Evolutionary conservation across 768 basidiomycete genomes (phyloP).

Genomic region (Pleurotus cornucopiae): DNA sequence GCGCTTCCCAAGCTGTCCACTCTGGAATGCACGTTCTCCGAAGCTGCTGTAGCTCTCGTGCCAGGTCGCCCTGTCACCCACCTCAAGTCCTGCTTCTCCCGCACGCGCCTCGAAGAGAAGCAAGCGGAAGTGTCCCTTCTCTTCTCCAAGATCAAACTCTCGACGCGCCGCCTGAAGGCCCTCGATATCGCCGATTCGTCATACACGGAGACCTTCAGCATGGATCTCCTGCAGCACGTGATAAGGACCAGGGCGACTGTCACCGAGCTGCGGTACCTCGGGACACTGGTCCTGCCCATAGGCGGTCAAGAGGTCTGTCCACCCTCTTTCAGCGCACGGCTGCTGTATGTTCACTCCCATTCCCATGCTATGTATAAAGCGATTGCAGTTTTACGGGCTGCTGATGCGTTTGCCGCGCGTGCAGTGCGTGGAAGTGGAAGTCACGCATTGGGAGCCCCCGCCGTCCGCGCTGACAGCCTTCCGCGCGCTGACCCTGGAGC

Average conservation of each 20-base stretch:
- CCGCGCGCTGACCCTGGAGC: conserved; percentile 54
- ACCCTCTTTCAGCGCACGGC: conserved; percentile 6
- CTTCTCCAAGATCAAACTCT: conserved; percentile 40
- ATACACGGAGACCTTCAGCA: conserved; percentile 50
- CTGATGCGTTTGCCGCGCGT: conserved; percentile 50
- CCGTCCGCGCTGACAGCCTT: conserved; percentile 50
- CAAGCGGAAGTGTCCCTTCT: conserved; percentile 46
- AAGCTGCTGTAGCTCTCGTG: conserved; percentile 53
- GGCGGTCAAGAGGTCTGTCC: conserved; percentile 43
- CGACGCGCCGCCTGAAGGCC: conserved; percentile 40
- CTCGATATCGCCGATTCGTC: conserved; percentile 61
- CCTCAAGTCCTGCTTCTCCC: conserved; percentile 68
- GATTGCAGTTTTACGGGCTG: conserved; percentile 57
- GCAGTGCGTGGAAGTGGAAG: conserved; percentile 57
- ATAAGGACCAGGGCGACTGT: conserved; percentile 28
- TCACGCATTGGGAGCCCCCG: conserved; percentile 61
- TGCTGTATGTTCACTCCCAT: conserved; percentile 1
- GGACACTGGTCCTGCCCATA: conserved; percentile 61
- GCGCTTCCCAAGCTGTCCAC: conserved; percentile 46
- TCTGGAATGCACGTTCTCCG: conserved; percentile 65
- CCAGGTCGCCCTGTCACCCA: conserved; percentile 56
- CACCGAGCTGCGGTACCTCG: conserved; percentile 50
- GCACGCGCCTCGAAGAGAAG: conserved; percentile 43
- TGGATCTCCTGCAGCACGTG: conserved; percentile 45
- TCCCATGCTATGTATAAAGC: conserved; percentile 27